Evolutionary conservation across 2,329 filamentous ascomycete species (phyloP).

Genomic region (Dactylella cylindrospora): DNA sequence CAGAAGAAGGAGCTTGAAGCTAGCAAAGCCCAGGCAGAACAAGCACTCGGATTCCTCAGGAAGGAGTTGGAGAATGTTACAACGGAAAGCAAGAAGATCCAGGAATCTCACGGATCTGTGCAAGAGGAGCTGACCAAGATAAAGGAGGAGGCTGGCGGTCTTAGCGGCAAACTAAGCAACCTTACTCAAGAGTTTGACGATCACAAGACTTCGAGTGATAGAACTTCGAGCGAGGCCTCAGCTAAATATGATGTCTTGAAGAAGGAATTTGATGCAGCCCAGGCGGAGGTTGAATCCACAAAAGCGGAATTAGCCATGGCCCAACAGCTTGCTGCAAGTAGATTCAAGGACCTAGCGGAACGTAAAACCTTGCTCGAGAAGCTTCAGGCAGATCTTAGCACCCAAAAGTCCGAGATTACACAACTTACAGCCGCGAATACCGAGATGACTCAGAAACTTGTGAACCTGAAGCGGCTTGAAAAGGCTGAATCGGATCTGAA

Average conservation of each 20-base stretch:
- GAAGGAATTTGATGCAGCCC: conserved; percentile 67
- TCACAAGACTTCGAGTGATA: conserved; percentile 43
- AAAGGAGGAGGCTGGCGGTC: conserved; percentile 47
- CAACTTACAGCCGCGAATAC: conserved; percentile 73
- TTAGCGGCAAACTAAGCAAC: conserved; percentile 49
- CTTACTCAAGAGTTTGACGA: conserved; percentile 32
- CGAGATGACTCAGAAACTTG: conserved; percentile 64
- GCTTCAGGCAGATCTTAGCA: conserved; percentile 80
- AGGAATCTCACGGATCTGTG: conserved; percentile 49
- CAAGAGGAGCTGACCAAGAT: conserved; percentile 48
- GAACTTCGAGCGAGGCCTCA: conserved; percentile 58
- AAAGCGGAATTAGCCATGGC: conserved; percentile 83
- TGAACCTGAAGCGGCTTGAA: conserved; percentile 74
- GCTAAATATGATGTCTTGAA: conserved; percentile 52
- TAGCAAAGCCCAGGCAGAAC: conserved; percentile 62
- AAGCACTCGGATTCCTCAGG: conserved; percentile 60
- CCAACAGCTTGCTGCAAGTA: conserved; percentile 78
- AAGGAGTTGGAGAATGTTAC: conserved; percentile 33
- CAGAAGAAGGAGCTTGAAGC: conserved; percentile 43
- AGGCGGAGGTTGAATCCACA: conserved; percentile 67
- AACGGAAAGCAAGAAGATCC: conserved; percentile 44
- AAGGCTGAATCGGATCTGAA: conserved; percentile 78
- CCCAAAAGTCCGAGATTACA: conserved; percentile 72
- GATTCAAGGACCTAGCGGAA: conserved; percentile 85
- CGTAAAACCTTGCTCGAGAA: conserved; percentile 78